Percentiles rank a stretch among this genome's conserved stretches.
Conservation (phyloP, 371 early-diverging fungal genomes). For the Circinella umbellata region DNA sequence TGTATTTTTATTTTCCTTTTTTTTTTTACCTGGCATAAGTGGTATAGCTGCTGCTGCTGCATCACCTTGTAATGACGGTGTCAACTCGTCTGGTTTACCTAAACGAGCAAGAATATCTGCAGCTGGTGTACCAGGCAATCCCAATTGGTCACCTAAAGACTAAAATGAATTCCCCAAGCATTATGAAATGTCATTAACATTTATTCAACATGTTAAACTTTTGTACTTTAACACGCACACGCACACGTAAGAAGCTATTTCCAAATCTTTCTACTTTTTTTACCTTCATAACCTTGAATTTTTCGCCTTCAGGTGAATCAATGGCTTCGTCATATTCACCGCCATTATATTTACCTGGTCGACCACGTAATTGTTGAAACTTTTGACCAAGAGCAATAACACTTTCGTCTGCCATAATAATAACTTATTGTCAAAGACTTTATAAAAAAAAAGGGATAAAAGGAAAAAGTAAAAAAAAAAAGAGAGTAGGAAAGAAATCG, state of each 20-base stretch:
- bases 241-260: background rate
- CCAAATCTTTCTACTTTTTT: background rate
- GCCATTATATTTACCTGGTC: slow-evolving; percentile 61
- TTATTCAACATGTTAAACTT: too few relatives aligned
- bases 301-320: slow-evolving; percentile 60
- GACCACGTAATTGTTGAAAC: slow-evolving; percentile 43
- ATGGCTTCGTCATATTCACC: slow-evolving; percentile 51
- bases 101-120: slow-evolving; percentile 42
- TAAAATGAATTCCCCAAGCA: slow-evolving; percentile 7
- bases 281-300: slow-evolving; percentile 56
- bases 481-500: too few relatives aligned
- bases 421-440: too few relatives aligned
- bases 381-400: slow-evolving; percentile 39
- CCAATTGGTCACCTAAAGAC: slow-evolving; percentile 50
- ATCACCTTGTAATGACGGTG: slow-evolving; percentile 33
- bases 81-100: slow-evolving; percentile 62
- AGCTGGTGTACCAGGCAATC: slow-evolving; percentile 50
- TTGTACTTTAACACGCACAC: too few relatives aligned
- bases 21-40: slow-evolving; percentile 48
- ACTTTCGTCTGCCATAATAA: slow-evolving; percentile 29
- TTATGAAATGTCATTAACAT: background rate
- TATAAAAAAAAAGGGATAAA: too few relatives aligned
- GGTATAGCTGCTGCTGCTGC: slow-evolving; percentile 29
- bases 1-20: too few relatives aligned
- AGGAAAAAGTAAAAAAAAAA: too few relatives aligned